Base-by-base conservation (phyloP, 2,329 filamentous ascomycete genomes). In the Alternaria sp. region DNA sequence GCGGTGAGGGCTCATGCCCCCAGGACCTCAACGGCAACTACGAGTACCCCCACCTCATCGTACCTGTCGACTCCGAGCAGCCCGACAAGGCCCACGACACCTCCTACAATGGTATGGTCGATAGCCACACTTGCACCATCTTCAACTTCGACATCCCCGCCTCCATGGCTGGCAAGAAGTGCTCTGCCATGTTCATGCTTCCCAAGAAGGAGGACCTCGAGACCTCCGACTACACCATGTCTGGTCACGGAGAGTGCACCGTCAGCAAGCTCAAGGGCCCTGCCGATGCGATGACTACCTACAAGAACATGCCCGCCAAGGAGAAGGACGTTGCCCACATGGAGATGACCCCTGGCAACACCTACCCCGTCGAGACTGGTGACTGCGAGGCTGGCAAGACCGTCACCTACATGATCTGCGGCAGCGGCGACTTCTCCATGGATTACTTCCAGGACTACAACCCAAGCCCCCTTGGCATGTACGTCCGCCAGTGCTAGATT, bases 71-170 rank as follows among this genome's bases (percentile, higher is more conserved):
- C 78, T 85, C 84, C 4, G 78, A 82, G 15, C 79, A 84, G 15
- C 87, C 89, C 0, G 77, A 85, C 74, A 82, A 79, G 5, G 80
- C 85, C 0, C 79, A 80, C 46, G 88, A 88, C 8, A 87, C 85
- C 2, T 83, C 83, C 1, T 86, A 82, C 79, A 85, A 86, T 66
- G 89, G 88, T 57, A 83, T 84, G 11, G 44, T 72, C 30, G 52
- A 63, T 50, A 62, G 52, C 23, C 54, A 65, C 32, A 81, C 90
- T 40, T 86, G 85, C 12, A 85, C 86, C 12, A 85, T 91, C 72
- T 91, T 90, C 85, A 90, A 90, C 81, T 92, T 92, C 79, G 88
- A 90, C 72, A 86, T 92, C 46, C 86, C 86, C 1, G 65, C 77
- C 5, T 77, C 79, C 6, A 84, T 87, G 69, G 69, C 81, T 9